Conservation (phyloP, 495 filamentous ascomycete genomes). For the Trichocladium antarcticum region DNA sequence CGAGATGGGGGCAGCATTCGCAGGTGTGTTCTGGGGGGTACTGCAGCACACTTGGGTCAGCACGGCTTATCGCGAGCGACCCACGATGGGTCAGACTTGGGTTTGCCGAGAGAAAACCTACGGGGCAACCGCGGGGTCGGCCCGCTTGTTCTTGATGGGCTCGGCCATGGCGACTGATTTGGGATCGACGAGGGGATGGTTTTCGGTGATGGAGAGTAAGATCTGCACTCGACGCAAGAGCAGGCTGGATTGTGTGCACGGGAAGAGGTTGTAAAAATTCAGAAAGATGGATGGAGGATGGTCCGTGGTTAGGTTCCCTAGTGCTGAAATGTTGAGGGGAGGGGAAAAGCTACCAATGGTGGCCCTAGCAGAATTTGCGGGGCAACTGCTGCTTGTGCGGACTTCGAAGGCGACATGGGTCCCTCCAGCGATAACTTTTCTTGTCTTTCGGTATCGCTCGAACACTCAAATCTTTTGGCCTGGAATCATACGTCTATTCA, state of each 20-base stretch:
- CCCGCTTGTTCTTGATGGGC: conserved; percentile 81
- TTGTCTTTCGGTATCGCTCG: background rate
- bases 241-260: conserved; percentile 1
- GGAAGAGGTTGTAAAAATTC: conserved; percentile 10
- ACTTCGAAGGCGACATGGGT: conserved; percentile 1
- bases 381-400: conserved; percentile 13
- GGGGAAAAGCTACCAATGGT: conserved; percentile 24
- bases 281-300: conserved; percentile 2
- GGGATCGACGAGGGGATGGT: conserved; percentile 5
- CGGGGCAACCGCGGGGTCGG: conserved; percentile 72
- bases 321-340: conserved; percentile 26
- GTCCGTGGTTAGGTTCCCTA: conserved; percentile 12
- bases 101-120: conserved; percentile 30
- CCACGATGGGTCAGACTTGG: background rate
- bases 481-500: background rate
- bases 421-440: background rate
- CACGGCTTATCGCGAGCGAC: conserved; percentile 13
- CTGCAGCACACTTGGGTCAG: conserved; percentile 37
- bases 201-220: background rate
- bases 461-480: background rate
- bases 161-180: conserved; percentile 56
- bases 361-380: conserved; percentile 21
- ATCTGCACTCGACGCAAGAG: conserved; percentile 1
- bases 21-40: conserved; percentile 93
- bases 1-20: conserved; percentile 89